Evolutionary conservation across 345 rosid genomes (phyloP), one percentile per base, ranked within the genome.

Genomic region (Syzygium grande): DNA sequence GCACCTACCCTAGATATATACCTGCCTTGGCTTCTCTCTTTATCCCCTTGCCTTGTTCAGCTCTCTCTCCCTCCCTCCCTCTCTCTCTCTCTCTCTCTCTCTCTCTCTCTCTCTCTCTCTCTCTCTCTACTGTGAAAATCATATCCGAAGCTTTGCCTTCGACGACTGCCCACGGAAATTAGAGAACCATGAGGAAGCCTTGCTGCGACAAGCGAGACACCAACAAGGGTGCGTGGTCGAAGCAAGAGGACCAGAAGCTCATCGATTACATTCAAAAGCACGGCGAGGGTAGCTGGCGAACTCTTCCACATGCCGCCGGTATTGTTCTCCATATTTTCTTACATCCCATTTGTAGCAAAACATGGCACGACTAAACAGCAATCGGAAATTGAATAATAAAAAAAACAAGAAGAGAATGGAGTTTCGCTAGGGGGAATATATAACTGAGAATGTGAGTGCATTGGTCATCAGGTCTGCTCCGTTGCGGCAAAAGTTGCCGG

Each of bases 221-320:
- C 12, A 92, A 91, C 90, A 91, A 90, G 86, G 93, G 93, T 8
- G 93, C 93, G 11, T 92, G 93, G 93, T 90, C 92, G 22, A 91
- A 89, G 85, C 91, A 92, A 88, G 93, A 92, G 85, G 93, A 92
- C 90, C 91, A 90, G 87, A 90, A 90, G 87, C 93, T 92, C 87
- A 87, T 86, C 46, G 93, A 90, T 52, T 90, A 91, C 88, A 90
- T 92, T 65, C 87, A 84, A 15, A 89, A 90, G 78, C 92, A 92
- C 25, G 93, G 93, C 63, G 93, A 92, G 86, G 93, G 93, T 30
- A 89, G 91, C 80, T 92, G 93, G 93, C 90, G 91, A 9, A 86
- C 91, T 51, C 90, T 92, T 27, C 93, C 93, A 46, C 89, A 92
- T 84, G 92, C 92, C 22, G 93, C 93, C 41, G 93, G 93, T 78